Evolutionary conservation across 352 stramenopile species (phyloP), one percentile per base, ranked within the genome.

Genomic region (Phytophthora kernoviae): DNA sequence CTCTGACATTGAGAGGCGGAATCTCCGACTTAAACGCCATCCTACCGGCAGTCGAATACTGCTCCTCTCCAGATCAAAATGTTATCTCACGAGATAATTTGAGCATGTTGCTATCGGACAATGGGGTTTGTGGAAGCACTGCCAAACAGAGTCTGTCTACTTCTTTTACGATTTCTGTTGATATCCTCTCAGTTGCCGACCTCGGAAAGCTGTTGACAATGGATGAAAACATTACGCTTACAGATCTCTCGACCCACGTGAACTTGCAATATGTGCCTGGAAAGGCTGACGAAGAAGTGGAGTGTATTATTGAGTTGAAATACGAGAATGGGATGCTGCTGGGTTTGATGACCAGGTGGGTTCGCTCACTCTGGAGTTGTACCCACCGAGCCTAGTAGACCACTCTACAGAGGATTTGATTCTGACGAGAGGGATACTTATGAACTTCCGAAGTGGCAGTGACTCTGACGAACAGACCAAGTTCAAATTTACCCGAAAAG

Each of bases 311-410:
- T 54, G 48, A 58, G 15, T 40, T 76, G 12, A 34, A 65, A 20
- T 55, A 62, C 11, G 42, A 66, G 32, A 43, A 67, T 27, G 58
- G 64, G 2, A 58, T 63, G 50, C 22, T 78, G 18, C 10, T 78
- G 26, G 65, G 61, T 6, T 34, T 78, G 11, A 67, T 22, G 58
- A 63, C 32, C 46, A 49, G 32, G n/a, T 17, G 10, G 34, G 12
- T 10, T 41, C 34, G 5, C 40, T 41, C 1, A 30, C 9, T 39
- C 11, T n/a, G 33, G 33, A 39, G 33, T 8, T 14, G 9, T 4
- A 39, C 11, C 2, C 33, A n/a, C 9, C 33, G 14, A 39, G 2
- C 4, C 11, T 39, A 14, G 11, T 39, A 39, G 9, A n/a, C 9
- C 33, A 14, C 33, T 34, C 14, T 45, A 2, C 30, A 32, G 12